Base-by-base conservation (phyloP, 1,139 yeast species). In the Kodamaea alishanica region DNA sequence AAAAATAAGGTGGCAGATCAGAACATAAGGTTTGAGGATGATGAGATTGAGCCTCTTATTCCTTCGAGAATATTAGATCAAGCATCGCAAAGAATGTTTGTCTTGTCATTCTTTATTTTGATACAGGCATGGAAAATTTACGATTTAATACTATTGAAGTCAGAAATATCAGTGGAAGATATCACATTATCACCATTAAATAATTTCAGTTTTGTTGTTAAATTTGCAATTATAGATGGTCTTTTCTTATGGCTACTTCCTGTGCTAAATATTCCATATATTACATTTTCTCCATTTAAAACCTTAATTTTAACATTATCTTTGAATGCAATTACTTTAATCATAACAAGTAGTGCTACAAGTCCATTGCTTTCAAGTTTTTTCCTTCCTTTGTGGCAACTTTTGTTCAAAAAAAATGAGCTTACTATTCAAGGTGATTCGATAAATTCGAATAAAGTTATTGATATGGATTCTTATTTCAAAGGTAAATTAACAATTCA, bases 401-500 rank as follows among this genome's bases (percentile, higher is more conserved):
- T 57, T 58, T 34, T 81, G 60, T 50, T 75, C 35, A 58, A 56
- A 28, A 54, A 70, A 27, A 79, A 75, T 38, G 96, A 88, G 51
- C 60, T 88, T 39, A 79, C 92, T 2, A 65, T 90, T 4, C 67
- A 78, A 8, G 97, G 95, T 11, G 75, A 73, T 36, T 55, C 70
- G 9, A 66, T 73, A 6, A 63, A 60, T 35, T 50, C 71, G 1
- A 57, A 59, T n/a, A 55, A 65, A 40, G 64, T 81, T 6, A 54
- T 75, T 20, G 86, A 87, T 50, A 72, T 82, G 40, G 75, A 86
- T 26, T 66, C 82, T 2, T 95, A 89, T 56, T 84, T 92, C 55
- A 82, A 79, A 50, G 98, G 97, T 35, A 79, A 79, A 41, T 85
- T 86, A 54, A 85, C 92, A 2, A 84, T 92, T 48, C 85, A 90